phyloP scores from a whole-genome alignment of 1,284 basidiomycete species.

The Agroathelia rolfsii region DNA sequence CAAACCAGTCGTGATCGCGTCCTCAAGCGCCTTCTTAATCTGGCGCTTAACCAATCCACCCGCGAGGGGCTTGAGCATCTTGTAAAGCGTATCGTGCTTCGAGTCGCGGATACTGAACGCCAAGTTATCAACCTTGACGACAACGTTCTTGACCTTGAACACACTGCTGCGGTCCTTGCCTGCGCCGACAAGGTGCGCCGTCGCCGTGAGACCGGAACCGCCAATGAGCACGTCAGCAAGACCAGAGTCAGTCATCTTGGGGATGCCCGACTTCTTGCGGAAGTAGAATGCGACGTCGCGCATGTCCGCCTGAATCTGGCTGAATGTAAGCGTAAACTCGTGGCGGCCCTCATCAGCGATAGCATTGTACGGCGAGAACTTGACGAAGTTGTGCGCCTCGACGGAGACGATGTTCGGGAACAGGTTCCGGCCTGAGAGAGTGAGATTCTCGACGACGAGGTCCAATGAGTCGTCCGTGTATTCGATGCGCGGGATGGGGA shows the following conservation, averaged over 20 bases:
- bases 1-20: constrained; percentile 50
- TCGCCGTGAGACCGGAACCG: no score
- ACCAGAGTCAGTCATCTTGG: constrained; percentile 57
- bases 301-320: constrained; percentile 64
- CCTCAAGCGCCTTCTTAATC: constrained; percentile 52
- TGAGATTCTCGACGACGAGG: constrained; percentile 63
- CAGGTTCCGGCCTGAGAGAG: constrained; percentile 49
- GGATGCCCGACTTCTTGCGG: constrained; percentile 42
- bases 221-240: constrained; percentile 86
- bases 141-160: constrained; percentile 65
- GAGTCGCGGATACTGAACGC: constrained; percentile 60
- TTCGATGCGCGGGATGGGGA: constrained; percentile 60
- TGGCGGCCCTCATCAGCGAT: constrained; percentile 38
- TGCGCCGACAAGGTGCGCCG: no score
- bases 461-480: constrained; percentile 51
- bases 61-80: constrained; percentile 40
- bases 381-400: constrained; percentile 54
- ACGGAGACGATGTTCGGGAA: constrained; percentile 49
- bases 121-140: constrained; percentile 63
- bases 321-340: constrained; percentile 41
- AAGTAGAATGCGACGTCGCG: constrained; percentile 61
- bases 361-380: constrained; percentile 51
- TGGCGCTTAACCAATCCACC: constrained; percentile 61
- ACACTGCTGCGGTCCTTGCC: no score
- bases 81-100: constrained; percentile 65